Evolutionary conservation across 495 filamentous ascomycete species (phyloP).

Genomic region (Podospora bellae-mahoneyi): DNA sequence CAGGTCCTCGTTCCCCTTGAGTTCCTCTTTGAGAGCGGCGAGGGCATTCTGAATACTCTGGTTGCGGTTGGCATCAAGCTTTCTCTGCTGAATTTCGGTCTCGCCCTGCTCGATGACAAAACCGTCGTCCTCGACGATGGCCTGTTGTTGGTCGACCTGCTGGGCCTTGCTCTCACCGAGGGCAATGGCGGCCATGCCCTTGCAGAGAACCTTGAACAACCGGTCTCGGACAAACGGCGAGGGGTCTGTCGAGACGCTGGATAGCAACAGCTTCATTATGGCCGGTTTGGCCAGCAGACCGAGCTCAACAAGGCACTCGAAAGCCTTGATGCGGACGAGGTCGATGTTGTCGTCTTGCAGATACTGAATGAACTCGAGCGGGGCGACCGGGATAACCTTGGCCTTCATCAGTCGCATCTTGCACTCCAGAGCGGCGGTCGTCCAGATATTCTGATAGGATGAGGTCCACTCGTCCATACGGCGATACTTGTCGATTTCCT

Average conservation of each 20-base stretch:
- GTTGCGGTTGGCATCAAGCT: conserved; percentile 66
- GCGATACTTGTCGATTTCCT: conserved; percentile 84
- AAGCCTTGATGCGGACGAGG: conserved; percentile 75
- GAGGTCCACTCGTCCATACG: conserved; percentile 92
- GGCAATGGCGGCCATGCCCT: conserved; percentile 74
- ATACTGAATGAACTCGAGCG: conserved; percentile 75
- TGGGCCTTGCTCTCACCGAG: conserved; percentile 58
- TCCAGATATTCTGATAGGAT: conserved; percentile 88
- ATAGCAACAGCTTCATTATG: conserved; percentile 67
- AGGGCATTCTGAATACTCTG: conserved; percentile 75
- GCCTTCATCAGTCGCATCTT: conserved; percentile 70
- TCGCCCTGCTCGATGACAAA: conserved; percentile 75
- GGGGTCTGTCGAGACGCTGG: conserved; percentile 67
- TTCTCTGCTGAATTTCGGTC: conserved; percentile 58
- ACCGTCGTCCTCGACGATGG: conserved; percentile 46
- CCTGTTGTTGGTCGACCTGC: conserved; percentile 28
- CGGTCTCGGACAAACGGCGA: conserved; percentile 75
- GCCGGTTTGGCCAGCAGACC: conserved; percentile 62
- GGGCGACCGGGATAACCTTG: conserved; percentile 57
- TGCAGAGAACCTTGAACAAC: conserved; percentile 64
- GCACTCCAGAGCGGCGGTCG: conserved; percentile 76
- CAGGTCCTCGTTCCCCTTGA: conserved; percentile 59
- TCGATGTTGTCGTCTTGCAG: conserved; percentile 74
- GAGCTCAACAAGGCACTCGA: conserved; percentile 74
- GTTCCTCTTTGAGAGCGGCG: conserved; percentile 66